A percentile compares a stretch with the other conserved stretches of the same genome.
Conservation (phyloP, 1,284 basidiomycete species). For the Ceratobasidium sp. region DNA sequence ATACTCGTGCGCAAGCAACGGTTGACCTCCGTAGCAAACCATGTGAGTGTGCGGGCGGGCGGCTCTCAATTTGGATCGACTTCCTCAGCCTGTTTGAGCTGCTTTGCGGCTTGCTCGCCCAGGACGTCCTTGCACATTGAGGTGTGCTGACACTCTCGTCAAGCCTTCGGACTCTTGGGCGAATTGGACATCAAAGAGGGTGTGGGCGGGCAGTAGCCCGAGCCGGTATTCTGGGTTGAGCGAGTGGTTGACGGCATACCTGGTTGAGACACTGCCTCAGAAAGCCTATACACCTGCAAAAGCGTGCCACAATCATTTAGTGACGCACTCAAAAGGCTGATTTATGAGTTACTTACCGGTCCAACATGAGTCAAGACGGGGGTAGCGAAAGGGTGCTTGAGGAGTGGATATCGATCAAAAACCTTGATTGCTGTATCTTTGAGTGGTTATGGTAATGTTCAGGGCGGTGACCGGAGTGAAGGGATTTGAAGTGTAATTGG, state of each 20-base stretch:
- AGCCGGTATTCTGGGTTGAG: background rate
- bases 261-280: background rate
- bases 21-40: background rate
- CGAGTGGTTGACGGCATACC: background rate
- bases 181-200: conserved; percentile 12
- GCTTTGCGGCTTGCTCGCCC: no score
- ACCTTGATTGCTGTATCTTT: background rate
- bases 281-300: conserved; percentile 22
- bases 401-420: background rate
- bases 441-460: no score
- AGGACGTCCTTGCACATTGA: conserved; percentile 16
- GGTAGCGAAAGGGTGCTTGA: background rate
- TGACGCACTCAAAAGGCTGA: no score
- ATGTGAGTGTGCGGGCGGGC: background rate
- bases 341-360: background rate
- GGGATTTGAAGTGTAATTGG: background rate
- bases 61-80: no score
- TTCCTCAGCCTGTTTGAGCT: no score
- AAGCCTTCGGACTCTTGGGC: conserved; percentile 11
- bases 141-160: conserved; percentile 15
- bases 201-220: conserved; percentile 26
- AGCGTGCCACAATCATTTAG: background rate
- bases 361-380: background rate
- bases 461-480: no score
- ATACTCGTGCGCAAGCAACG: conserved; percentile 37